phyloP scores from a whole-genome alignment of 257 asterid genomes.

The Jaltomata sinuosa region DNA sequence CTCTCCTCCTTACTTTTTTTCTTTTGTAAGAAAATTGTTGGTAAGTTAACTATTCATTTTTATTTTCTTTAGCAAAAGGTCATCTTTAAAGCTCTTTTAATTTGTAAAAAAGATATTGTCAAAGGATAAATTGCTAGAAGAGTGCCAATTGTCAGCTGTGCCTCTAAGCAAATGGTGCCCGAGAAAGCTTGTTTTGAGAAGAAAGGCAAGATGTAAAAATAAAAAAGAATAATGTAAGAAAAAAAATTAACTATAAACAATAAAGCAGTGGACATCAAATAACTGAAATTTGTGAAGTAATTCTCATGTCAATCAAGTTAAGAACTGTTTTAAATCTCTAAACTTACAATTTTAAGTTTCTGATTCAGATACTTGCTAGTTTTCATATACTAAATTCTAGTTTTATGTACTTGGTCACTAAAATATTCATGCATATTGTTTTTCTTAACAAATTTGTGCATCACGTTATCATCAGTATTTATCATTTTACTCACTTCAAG shows the following conservation, averaged over 20 bases:
- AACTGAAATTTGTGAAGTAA: not conserved
- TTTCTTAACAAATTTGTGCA: not conserved
- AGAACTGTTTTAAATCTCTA: not conserved
- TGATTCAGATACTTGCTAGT: not conserved
- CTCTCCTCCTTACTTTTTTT: not conserved
- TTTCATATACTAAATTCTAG: not conserved
- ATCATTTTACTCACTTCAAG: not conserved
- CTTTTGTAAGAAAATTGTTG: not conserved
- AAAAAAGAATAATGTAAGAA: not conserved
- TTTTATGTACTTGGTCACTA: not conserved
- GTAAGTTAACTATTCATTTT: not conserved
- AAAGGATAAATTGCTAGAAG: not conserved
- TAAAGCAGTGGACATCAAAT: not conserved
- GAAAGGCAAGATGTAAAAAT: not conserved
- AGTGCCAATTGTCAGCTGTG: not conserved
- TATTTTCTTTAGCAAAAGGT: not conserved
- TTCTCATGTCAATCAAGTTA: not conserved
- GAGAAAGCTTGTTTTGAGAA: not conserved
- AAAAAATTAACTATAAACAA: not conserved
- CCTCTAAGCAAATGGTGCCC: not conserved
- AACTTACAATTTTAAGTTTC: not conserved
- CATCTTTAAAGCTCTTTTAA: not conserved
- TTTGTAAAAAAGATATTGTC: not conserved
- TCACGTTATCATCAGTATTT: not conserved
- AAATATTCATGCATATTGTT: not conserved